phyloP scores from a whole-genome alignment of 495 filamentous ascomycete species.

The Terfezia claveryi region DNA sequence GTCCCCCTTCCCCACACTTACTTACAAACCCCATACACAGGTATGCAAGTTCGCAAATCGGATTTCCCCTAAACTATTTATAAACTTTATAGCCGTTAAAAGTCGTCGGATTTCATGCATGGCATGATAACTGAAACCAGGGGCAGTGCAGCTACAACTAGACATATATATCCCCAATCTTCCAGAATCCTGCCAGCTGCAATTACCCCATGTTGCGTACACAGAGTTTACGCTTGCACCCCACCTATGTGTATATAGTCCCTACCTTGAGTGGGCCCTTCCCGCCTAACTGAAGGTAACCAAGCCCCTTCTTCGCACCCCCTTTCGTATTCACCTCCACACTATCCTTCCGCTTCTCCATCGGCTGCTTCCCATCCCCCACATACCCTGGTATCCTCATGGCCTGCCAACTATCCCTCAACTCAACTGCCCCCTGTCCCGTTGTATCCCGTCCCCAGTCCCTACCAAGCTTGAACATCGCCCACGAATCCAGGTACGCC shows the following conservation, averaged over 20 bases:
- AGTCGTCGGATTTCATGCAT: too few relatives aligned
- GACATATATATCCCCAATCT: too few relatives aligned
- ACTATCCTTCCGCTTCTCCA: background rate
- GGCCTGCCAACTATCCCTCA: conserved; percentile 10
- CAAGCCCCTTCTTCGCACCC: conserved; percentile 2
- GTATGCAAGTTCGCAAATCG: too few relatives aligned
- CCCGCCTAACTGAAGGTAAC: background rate
- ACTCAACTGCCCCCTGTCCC: conserved; percentile 1
- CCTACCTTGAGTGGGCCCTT: background rate
- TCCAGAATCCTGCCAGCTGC: too few relatives aligned
- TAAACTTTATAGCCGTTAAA: too few relatives aligned
- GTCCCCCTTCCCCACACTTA: too few relatives aligned
- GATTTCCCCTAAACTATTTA: too few relatives aligned
- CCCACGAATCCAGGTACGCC: conserved; percentile 11
- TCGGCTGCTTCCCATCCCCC: conserved; percentile 1
- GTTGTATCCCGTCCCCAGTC: conserved; percentile 9
- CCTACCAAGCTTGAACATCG: conserved; percentile 8
- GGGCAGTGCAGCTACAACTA: too few relatives aligned
- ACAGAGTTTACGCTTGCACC: too few relatives aligned
- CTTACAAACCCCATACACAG: too few relatives aligned
- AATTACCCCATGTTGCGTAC: too few relatives aligned
- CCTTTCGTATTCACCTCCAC: conserved; percentile 1
- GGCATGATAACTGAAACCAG: too few relatives aligned
- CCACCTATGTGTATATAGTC: background rate
- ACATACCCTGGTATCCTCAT: conserved; percentile 8